These are phyloP conservation scores for Volvariella volvacea DNA, from an alignment of 1,284 basidiomycete genomes.

Conservation along the genomic window DNA sequence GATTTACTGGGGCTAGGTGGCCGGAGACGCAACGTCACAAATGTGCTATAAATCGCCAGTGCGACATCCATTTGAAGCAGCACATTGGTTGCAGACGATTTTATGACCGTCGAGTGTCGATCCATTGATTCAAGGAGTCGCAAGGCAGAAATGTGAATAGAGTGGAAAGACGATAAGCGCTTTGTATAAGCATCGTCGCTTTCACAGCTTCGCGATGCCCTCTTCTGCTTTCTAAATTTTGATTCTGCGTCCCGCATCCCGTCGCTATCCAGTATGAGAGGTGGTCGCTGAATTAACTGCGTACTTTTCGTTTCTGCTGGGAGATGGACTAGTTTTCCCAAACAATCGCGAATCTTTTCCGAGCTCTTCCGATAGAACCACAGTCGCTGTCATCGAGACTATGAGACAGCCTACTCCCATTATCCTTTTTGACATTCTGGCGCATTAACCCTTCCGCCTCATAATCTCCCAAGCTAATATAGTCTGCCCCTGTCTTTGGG, in stretches of 20 bases:
- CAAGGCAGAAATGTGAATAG: slow-evolving; percentile 55
- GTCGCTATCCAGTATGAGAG: slow-evolving; percentile 1
- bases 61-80: slow-evolving; percentile 75
- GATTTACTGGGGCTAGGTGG: slow-evolving; percentile 39
- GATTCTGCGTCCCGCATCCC: neutral
- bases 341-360: slow-evolving; percentile 71
- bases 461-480: slow-evolving; percentile 34
- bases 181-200: neutral
- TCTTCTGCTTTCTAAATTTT: slow-evolving; percentile 7
- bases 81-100: slow-evolving; percentile 69
- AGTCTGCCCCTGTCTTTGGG: slow-evolving; percentile 36
- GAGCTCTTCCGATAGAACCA: slow-evolving; percentile 24
- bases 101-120: slow-evolving; percentile 87
- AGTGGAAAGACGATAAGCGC: slow-evolving; percentile 9
- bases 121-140: slow-evolving; percentile 89
- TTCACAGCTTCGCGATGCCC: slow-evolving; percentile 1
- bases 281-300: slow-evolving; percentile 49
- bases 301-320: slow-evolving; percentile 67
- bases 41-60: slow-evolving; percentile 80
- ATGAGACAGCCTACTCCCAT: no score
- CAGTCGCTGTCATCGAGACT: neutral
- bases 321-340: slow-evolving; percentile 90
- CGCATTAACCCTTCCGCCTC: slow-evolving; percentile 16
- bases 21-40: slow-evolving; percentile 53
- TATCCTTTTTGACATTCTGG: neutral